These are phyloP conservation scores for Hypholoma sublateritium DNA, from an alignment of 768 basidiomycete genomes.

Conservation along the genomic window DNA sequence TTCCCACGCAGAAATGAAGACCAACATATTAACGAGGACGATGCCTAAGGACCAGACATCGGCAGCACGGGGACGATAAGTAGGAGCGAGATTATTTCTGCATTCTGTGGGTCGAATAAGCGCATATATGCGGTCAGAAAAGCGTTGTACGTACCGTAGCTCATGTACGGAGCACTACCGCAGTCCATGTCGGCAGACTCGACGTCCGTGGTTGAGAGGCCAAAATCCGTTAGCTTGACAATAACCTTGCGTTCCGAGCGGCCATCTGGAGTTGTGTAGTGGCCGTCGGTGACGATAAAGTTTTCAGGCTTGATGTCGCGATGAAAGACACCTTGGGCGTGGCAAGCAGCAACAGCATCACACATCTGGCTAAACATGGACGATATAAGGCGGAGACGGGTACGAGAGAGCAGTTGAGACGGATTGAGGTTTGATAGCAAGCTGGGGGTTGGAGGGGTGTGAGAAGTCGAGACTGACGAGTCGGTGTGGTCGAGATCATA, in stretches of 20 bases:
- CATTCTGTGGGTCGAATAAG: constrained; percentile 62
- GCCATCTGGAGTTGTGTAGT: constrained; percentile 51
- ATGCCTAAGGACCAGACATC: constrained; percentile 99
- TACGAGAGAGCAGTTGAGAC: constrained; percentile 79
- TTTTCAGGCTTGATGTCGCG: constrained; percentile 99
- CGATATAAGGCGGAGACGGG: constrained; percentile 88
- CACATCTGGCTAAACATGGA: constrained; percentile 99
- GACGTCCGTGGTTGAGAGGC: constrained; percentile 85
- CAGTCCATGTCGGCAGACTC: constrained; percentile 97
- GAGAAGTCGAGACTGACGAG: constrained; percentile 44
- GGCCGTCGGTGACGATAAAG: constrained; percentile 90
- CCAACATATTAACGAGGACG: constrained; percentile 96
- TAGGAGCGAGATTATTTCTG: constrained; percentile 94
- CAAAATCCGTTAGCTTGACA: constrained; percentile 97
- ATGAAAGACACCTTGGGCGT: constrained; percentile 88
- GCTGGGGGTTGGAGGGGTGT: constrained; percentile 91
- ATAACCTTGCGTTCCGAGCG: constrained; percentile 81
- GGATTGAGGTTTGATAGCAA: constrained; percentile 83
- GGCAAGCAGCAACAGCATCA: constrained; percentile 93
- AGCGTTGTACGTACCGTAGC: constrained; percentile 64
- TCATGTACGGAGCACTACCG: constrained; percentile 99
- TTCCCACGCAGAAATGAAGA: constrained; percentile 12
- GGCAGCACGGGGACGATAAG: constrained; percentile 91
- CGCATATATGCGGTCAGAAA: neutral
- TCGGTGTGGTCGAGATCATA: constrained; percentile 52